phyloP scores from a whole-genome alignment of 78 protist species.

The slime mould (Dictyostelium discoideum) region DNA sequence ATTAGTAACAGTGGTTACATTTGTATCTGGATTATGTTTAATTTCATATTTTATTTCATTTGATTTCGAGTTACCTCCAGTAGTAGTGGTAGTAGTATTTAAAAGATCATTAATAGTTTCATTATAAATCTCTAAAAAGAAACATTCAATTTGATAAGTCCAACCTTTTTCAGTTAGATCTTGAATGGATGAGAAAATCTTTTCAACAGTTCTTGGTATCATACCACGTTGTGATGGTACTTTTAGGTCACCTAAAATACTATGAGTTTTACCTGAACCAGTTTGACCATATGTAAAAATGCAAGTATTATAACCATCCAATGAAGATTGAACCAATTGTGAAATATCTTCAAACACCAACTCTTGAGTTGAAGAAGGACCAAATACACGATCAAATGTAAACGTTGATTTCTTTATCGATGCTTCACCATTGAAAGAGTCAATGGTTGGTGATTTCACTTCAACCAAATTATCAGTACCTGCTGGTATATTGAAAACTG shows the following conservation, averaged over 20 bases:
- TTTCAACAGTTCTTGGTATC: conserved; percentile 83
- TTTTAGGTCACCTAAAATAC: conserved; percentile 86
- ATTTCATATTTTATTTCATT: conserved; percentile 45
- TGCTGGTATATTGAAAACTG: not conserved
- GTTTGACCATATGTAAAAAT: conserved; percentile 94
- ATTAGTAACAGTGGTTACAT: conserved; percentile 28
- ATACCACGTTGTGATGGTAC: conserved; percentile 69
- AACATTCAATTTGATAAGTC: conserved; percentile 69
- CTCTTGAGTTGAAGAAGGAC: conserved; percentile 76
- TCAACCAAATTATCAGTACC: conserved; percentile 20
- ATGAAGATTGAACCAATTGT: conserved; percentile 82
- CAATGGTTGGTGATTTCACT: not conserved
- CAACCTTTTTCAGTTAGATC: conserved; percentile 54
- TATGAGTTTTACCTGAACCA: conserved; percentile 93
- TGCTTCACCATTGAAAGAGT: not conserved
- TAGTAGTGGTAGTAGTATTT: not conserved
- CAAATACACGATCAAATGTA: conserved; percentile 87
- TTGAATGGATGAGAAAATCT: conserved; percentile 55
- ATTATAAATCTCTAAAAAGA: conserved; percentile 88
- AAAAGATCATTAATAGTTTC: conserved; percentile 82
- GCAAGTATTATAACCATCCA: conserved; percentile 94
- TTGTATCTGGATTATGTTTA: conserved; percentile 28
- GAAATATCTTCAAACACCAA: conserved; percentile 89
- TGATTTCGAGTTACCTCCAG: too few relatives aligned
- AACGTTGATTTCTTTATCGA: not conserved